phyloP scores from a whole-genome alignment of 2,329 filamentous ascomycete species.

The Colletotrichum shisoi region DNA sequence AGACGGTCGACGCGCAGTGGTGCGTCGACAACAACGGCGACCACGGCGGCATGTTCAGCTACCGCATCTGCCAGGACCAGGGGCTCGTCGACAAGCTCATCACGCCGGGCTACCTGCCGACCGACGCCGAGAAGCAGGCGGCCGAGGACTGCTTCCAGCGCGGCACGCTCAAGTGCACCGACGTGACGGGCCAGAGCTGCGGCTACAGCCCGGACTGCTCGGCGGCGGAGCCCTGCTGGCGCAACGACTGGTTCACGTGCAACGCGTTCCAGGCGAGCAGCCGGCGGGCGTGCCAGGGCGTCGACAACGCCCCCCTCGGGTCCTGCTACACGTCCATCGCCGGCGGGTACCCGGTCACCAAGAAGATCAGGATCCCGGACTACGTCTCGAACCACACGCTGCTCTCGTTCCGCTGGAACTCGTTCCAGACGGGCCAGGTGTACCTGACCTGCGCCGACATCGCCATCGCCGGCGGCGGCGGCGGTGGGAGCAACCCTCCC shows the following conservation, averaged over 20 bases:
- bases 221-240: conserved; percentile 54
- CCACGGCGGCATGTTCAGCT: conserved; percentile 65
- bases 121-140: conserved; percentile 60
- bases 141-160: conserved; percentile 62
- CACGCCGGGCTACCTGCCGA: conserved; percentile 57
- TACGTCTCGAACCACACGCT: conserved; percentile 60
- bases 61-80: conserved; percentile 63
- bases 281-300: conserved; percentile 55
- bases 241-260: conserved; percentile 65
- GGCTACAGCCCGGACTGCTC: conserved; percentile 58
- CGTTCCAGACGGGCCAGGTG: conserved; percentile 62
- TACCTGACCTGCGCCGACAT: conserved; percentile 64
- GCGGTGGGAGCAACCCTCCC: conserved; percentile 27
- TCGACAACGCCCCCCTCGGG: conserved; percentile 54
- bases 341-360: conserved; percentile 62
- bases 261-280: conserved; percentile 52
- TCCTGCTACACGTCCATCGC: conserved; percentile 62
- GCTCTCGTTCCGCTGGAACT: conserved; percentile 63
- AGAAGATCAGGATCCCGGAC: conserved; percentile 60
- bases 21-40: conserved; percentile 65
- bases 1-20: conserved; percentile 61
- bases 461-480: conserved; percentile 47
- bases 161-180: conserved; percentile 58
- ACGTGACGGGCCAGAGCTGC: conserved; percentile 59
- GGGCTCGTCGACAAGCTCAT: conserved; percentile 60